Conservation (phyloP, 345 rosid genomes). For the Camelina sativa region DNA sequence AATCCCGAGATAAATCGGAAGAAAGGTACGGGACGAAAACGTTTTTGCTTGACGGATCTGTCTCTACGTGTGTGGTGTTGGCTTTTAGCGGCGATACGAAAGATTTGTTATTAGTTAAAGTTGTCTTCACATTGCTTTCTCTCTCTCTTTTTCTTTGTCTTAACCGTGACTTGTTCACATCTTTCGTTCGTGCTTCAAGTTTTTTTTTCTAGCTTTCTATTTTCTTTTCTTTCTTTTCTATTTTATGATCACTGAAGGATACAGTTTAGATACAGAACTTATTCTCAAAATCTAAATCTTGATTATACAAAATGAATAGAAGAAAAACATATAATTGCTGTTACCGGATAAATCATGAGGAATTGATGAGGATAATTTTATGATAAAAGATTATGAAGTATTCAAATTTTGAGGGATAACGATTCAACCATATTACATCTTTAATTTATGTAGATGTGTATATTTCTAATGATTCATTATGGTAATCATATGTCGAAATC, state of each 20-base stretch:
- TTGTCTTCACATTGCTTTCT: slow-evolving; percentile 39
- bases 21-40: slow-evolving; percentile 45
- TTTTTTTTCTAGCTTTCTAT: slow-evolving; percentile 16
- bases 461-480: neutral
- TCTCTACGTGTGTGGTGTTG: slow-evolving; percentile 40
- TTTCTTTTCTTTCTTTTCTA: neutral
- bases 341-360: neutral
- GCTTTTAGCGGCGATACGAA: slow-evolving; percentile 36
- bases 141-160: slow-evolving; percentile 22
- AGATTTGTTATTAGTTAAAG: slow-evolving; percentile 37
- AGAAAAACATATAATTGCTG: neutral
- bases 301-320: neutral
- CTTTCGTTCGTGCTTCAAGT: slow-evolving; percentile 28
- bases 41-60: slow-evolving; percentile 44
- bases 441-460: neutral
- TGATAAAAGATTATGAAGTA: neutral
- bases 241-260: neutral
- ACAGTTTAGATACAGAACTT: neutral
- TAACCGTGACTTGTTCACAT: slow-evolving; percentile 45
- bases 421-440: too few species aligned
- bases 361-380: neutral
- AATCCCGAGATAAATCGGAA: slow-evolving; percentile 47
- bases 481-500: neutral
- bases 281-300: neutral
- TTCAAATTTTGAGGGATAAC: neutral